A percentile compares a stretch with the other conserved stretches of the same genome.
Evolutionary conservation across 176 grass and related monocot species (phyloP).

Genomic region (Musa beccarii): DNA sequence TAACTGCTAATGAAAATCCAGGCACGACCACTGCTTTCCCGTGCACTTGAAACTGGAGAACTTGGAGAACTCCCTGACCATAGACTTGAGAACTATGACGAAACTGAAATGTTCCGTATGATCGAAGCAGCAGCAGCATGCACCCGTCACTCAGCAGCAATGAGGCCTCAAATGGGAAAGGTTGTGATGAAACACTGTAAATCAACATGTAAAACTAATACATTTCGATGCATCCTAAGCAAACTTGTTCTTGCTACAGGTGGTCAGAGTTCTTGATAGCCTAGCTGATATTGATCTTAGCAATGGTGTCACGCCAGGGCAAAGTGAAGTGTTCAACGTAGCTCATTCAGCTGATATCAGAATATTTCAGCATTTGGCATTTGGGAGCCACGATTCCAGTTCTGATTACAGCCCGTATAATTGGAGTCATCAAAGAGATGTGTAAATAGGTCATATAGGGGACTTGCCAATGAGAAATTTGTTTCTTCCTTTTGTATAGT

Average conservation of each 20-base stretch:
- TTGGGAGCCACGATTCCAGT: slow-evolving; percentile 41
- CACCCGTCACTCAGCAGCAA: slow-evolving; percentile 58
- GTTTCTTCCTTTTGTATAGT: neutral
- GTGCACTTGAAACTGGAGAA: slow-evolving; percentile 49
- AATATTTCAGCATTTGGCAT: slow-evolving; percentile 70
- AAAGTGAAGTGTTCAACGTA: slow-evolving; percentile 71
- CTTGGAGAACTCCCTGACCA: slow-evolving; percentile 54
- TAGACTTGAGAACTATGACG: slow-evolving; percentile 54
- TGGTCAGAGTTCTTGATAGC: slow-evolving; percentile 70
- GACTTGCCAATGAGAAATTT: neutral
- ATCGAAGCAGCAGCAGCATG: slow-evolving; percentile 78
- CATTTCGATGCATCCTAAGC: neutral
- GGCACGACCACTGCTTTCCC: slow-evolving; percentile 62
- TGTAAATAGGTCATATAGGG: neutral
- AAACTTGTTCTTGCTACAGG: slow-evolving; percentile 33
- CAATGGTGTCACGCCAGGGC: slow-evolving; percentile 68
- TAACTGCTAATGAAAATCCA: slow-evolving; percentile 19
- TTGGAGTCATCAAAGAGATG: slow-evolving; percentile 26
- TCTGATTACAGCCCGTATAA: slow-evolving; percentile 51
- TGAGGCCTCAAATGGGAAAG: slow-evolving; percentile 84
- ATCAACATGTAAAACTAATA: neutral
- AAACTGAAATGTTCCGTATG: slow-evolving; percentile 79
- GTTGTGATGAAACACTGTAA: slow-evolving; percentile 18
- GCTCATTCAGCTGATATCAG: slow-evolving; percentile 67
- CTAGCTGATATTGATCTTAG: slow-evolving; percentile 69